phyloP scores from a whole-genome alignment of 768 basidiomycete species.

The Butyriboletus loyo region DNA sequence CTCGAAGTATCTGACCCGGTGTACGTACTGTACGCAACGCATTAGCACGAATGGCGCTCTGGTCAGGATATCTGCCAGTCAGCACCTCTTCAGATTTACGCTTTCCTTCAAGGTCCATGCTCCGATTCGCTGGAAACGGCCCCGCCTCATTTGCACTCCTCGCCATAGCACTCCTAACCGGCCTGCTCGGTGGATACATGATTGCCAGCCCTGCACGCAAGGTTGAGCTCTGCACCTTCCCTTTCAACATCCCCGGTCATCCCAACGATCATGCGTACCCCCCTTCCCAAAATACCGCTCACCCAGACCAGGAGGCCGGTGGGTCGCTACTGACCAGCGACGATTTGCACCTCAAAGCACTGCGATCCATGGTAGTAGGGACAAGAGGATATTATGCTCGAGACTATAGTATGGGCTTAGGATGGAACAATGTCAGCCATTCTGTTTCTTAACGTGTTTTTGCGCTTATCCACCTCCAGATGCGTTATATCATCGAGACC shows the following conservation, averaged over 20 bases:
- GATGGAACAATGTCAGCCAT: conserved; percentile 46
- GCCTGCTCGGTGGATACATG: conserved; percentile 27
- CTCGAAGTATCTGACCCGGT: no score
- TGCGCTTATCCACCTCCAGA: conserved; percentile 23
- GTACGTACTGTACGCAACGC: no score
- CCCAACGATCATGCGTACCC: not conserved
- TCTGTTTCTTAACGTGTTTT: not conserved
- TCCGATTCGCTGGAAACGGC: conserved; percentile 16
- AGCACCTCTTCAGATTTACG: conserved; percentile 8
- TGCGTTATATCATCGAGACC: conserved; percentile 49
- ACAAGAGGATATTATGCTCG: conserved; percentile 44
- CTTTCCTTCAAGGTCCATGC: conserved; percentile 1
- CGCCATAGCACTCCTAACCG: conserved; percentile 21
- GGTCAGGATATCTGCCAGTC: conserved; percentile 25
- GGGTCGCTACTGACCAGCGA: conserved; percentile 16
- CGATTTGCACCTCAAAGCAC: conserved; percentile 29
- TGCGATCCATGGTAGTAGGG: conserved; percentile 33
- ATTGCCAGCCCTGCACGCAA: conserved; percentile 14
- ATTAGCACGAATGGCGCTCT: conserved; percentile 3
- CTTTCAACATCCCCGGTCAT: conserved; percentile 5
- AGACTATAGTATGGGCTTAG: conserved; percentile 43
- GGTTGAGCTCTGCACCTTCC: conserved; percentile 19
- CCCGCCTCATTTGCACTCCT: conserved; percentile 13
- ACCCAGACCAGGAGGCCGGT: not conserved
- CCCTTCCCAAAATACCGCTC: not conserved